These are phyloP conservation scores for Coniochaeta sp. DNA, from an alignment of 2,329 filamentous ascomycete genomes.

Conservation along the genomic window DNA sequence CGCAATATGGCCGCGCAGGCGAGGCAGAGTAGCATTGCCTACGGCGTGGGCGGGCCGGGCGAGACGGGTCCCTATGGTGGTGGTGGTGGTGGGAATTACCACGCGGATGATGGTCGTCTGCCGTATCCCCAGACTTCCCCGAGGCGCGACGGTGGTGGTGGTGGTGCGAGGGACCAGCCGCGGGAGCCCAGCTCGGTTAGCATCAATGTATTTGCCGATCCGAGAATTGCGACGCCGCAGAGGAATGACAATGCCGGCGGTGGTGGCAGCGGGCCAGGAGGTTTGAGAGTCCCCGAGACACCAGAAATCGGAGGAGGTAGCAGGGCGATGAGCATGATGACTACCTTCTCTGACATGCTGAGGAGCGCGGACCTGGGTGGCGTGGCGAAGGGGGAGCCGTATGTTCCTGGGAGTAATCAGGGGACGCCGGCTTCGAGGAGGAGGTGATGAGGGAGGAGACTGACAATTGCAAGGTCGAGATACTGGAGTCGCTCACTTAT, in stretches of 20 bases:
- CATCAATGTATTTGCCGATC: conserved; percentile 48
- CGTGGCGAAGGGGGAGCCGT: conserved; percentile 33
- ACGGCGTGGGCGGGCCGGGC: conserved; percentile 12
- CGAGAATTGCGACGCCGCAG: conserved; percentile 25
- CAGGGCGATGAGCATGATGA: conserved; percentile 25
- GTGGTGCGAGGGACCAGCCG: conserved; percentile 23
- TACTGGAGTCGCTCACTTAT: background rate
- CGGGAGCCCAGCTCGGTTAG: conserved; percentile 39
- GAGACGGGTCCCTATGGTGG: conserved; percentile 4
- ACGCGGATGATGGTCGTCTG: background rate
- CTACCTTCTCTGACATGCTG: conserved; percentile 49
- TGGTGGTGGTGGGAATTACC: background rate
- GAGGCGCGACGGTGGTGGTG: no score
- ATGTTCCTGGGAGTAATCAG: conserved; percentile 24
- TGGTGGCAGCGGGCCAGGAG: no score
- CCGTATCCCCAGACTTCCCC: conserved; percentile 14
- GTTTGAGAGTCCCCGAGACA: background rate
- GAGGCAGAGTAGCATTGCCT: conserved; percentile 12
- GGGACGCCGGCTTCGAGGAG: conserved; percentile 7
- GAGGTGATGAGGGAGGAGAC: no score
- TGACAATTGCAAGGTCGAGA: background rate
- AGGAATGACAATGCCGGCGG: background rate
- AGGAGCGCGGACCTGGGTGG: conserved; percentile 36
- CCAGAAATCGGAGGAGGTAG: conserved; percentile 3
- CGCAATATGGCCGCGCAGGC: conserved; percentile 24